Conservation (phyloP, 2,329 filamentous ascomycete species). For the Nemania sp. region DNA sequence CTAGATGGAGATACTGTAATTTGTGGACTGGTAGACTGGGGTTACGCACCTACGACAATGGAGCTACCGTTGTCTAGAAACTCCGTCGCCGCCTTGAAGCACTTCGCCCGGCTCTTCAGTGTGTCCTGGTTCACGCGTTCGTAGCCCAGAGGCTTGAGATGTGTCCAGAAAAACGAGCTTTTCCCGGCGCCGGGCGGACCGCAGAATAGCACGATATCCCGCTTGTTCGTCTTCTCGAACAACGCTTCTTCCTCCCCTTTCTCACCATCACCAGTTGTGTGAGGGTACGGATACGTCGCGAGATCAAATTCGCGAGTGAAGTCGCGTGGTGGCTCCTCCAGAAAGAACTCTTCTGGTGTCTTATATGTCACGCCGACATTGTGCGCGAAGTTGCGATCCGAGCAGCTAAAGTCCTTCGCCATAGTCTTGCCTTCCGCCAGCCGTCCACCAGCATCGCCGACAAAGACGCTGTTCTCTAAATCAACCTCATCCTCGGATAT, state of each 20-base stretch:
- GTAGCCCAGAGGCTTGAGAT: constrained; percentile 83
- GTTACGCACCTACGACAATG: constrained; percentile 76
- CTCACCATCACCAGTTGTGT: constrained; percentile 43
- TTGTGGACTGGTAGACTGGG: neutral
- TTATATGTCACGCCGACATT: constrained; percentile 85
- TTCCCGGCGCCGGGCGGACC: constrained; percentile 93
- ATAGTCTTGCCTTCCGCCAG: constrained; percentile 56
- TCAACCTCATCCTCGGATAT: constrained; percentile 73
- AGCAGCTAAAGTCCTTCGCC: constrained; percentile 73
- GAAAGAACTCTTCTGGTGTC: constrained; percentile 94
- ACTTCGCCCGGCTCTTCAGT: constrained; percentile 78
- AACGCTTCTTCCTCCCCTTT: constrained; percentile 53
- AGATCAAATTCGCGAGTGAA: constrained; percentile 81
- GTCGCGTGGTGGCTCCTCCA: constrained; percentile 72
- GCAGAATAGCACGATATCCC: constrained; percentile 86
- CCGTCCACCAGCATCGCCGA: constrained; percentile 85
- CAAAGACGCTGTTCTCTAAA: constrained; percentile 78
- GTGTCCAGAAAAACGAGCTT: constrained; percentile 86
- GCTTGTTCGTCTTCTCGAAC: constrained; percentile 70
- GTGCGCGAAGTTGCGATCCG: constrained; percentile 82
- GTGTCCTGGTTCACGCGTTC: constrained; percentile 90
- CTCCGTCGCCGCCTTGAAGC: constrained; percentile 77
- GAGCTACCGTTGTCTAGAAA: constrained; percentile 73
- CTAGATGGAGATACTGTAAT: neutral
- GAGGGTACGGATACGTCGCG: constrained; percentile 62